Evolutionary conservation across 2,329 filamentous ascomycete genomes (phyloP).

Genomic region (Aureobasidium lini): DNA sequence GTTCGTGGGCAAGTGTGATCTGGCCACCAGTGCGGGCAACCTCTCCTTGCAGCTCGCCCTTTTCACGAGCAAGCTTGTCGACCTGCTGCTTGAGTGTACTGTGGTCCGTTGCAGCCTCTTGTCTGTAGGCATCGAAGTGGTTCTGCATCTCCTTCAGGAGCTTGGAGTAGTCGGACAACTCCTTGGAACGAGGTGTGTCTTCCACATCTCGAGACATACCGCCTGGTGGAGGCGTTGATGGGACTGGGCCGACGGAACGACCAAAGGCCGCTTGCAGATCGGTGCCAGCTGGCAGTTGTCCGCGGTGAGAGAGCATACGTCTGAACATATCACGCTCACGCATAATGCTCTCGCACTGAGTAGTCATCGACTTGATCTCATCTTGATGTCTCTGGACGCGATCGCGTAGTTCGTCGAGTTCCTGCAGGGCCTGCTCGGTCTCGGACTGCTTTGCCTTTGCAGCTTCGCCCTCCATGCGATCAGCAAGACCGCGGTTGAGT

Average conservation of each 20-base stretch:
- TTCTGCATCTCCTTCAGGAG: conserved; percentile 80
- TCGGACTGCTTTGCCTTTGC: conserved; percentile 54
- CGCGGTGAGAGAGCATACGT: conserved; percentile 76
- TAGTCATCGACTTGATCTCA: conserved; percentile 72
- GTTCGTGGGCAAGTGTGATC: conserved; percentile 70
- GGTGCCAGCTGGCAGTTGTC: conserved; percentile 49
- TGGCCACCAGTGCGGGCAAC: conserved; percentile 74
- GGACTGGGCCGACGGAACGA: conserved; percentile 54
- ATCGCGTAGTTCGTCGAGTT: conserved; percentile 64
- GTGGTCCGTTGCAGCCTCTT: conserved; percentile 75
- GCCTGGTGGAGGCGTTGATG: conserved; percentile 39
- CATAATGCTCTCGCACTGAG: conserved; percentile 85
- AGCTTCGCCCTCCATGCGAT: conserved; percentile 86
- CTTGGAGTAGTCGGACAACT: conserved; percentile 64
- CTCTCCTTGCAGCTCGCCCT: conserved; percentile 73
- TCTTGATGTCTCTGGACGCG: conserved; percentile 74
- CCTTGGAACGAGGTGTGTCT: conserved; percentile 44
- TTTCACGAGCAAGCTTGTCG: conserved; percentile 72
- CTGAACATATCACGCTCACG: conserved; percentile 97
- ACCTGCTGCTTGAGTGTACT: conserved; percentile 78
- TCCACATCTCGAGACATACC: conserved; percentile 27
- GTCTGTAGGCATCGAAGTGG: conserved; percentile 83
- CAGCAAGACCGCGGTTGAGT: conserved; percentile 75
- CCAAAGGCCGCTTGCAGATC: conserved; percentile 65
- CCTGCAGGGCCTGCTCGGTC: conserved; percentile 52